These are phyloP conservation scores for Ogataea ganodermae DNA, from an alignment of 805 yeast genomes.

Conservation along the genomic window DNA sequence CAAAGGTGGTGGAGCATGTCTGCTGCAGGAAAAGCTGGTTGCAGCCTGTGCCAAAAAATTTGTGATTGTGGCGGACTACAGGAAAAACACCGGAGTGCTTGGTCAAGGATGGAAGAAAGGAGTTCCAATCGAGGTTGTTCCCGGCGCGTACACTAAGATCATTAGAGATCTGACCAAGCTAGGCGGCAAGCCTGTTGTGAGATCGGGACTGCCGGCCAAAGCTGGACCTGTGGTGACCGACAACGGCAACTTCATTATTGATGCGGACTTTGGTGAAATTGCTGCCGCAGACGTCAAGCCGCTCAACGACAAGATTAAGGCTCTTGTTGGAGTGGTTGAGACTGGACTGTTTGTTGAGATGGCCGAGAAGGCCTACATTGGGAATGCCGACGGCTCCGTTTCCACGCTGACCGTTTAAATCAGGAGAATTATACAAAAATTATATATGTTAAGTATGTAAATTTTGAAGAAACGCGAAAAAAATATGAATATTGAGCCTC, in stretches of 20 bases:
- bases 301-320: conserved; percentile 68
- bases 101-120: conserved; percentile 89
- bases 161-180: conserved; percentile 57
- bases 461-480: background rate
- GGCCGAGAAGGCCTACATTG: conserved; percentile 85
- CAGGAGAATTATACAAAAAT: background rate
- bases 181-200: conserved; percentile 68
- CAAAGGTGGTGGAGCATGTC: conserved; percentile 99
- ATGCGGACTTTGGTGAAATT: conserved; percentile 87
- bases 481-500: background rate
- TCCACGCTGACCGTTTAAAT: conserved; percentile 39
- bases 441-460: background rate
- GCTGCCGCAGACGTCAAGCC: conserved; percentile 43
- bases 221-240: conserved; percentile 98
- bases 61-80: conserved; percentile 87
- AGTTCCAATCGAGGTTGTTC: conserved; percentile 94
- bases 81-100: conserved; percentile 73
- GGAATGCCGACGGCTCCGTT: conserved; percentile 70
- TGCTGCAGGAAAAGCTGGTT: conserved; percentile 93
- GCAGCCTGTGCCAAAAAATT: conserved; percentile 77
- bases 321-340: conserved; percentile 91
- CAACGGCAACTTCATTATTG: conserved; percentile 89
- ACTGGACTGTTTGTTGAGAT: conserved; percentile 82
- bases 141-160: conserved; percentile 81
- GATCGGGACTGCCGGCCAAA: conserved; percentile 88